A percentile compares a stretch with the other conserved stretches of the same genome.
phyloP scores from a whole-genome alignment of 139 green algal species.

The Chlorella sorokiniana region DNA sequence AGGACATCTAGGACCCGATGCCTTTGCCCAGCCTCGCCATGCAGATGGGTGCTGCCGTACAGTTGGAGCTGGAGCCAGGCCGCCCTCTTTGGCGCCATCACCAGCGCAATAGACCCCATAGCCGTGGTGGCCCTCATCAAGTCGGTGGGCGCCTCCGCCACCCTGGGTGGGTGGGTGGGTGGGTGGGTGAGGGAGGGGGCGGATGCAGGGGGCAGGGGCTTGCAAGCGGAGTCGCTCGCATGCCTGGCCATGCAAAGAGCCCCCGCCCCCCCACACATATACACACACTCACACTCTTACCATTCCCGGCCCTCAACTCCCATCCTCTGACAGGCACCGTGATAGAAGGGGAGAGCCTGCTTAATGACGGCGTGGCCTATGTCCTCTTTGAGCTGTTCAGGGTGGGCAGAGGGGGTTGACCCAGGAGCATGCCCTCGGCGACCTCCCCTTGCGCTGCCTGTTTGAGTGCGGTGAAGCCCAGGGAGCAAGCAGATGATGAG shows the following conservation, averaged over 20 bases:
- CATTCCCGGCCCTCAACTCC: too few relatives aligned
- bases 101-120: constrained; percentile 78
- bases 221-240: too few relatives aligned
- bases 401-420: background rate
- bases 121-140: constrained; percentile 71
- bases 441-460: background rate
- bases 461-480: background rate
- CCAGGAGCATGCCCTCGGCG: background rate
- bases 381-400: constrained; percentile 68
- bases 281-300: too few relatives aligned
- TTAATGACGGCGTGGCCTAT: constrained; percentile 84
- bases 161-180: too few relatives aligned
- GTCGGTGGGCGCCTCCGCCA: constrained; percentile 5
- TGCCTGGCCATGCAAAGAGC: too few relatives aligned
- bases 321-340: too few relatives aligned
- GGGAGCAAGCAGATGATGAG: background rate
- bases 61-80: constrained; percentile 63
- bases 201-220: too few relatives aligned
- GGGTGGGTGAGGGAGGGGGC: too few relatives aligned
- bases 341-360: constrained; percentile 64
- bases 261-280: too few relatives aligned
- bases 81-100: constrained; percentile 67
- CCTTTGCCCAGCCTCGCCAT: too few relatives aligned
- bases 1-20: too few relatives aligned
- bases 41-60: constrained; percentile 66